Percentiles rank a stretch among this genome's conserved stretches.
Evolutionary conservation across 176 grass and related monocot genomes (phyloP).

Genomic region (Rhynchospora breviuscula): DNA sequence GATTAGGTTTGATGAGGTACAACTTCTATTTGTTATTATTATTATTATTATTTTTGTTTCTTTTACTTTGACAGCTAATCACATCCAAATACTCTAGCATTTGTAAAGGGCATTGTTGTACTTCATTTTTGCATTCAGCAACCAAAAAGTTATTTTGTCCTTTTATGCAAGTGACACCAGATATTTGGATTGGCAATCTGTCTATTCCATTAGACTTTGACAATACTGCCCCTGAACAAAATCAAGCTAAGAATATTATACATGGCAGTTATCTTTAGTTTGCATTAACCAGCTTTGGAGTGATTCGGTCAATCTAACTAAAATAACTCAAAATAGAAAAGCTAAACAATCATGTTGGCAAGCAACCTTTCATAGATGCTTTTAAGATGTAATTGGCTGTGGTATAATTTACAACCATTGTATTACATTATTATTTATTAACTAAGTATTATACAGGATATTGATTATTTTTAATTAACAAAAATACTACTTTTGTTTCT

Average conservation of each 20-base stretch:
- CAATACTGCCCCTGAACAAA: background rate
- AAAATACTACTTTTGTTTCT: background rate
- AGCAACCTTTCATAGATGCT: background rate
- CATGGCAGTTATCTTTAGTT: background rate
- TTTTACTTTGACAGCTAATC: background rate
- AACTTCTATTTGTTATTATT: background rate
- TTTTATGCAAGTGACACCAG: background rate
- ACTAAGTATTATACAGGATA: background rate
- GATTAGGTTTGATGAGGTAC: slow-evolving; percentile 98
- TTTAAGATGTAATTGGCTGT: background rate
- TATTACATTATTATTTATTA: background rate
- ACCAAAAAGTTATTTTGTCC: background rate
- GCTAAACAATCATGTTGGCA: background rate
- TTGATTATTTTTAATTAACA: background rate
- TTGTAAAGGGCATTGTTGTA: background rate
- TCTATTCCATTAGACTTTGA: background rate
- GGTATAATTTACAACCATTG: background rate
- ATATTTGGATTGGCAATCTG: background rate
- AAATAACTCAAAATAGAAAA: background rate
- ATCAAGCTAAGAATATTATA: background rate
- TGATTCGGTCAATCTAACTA: no score
- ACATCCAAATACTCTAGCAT: background rate
- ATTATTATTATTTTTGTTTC: background rate
- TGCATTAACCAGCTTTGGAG: background rate
- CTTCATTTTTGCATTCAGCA: background rate